Evolutionary conservation across 106 monocot genomes (phyloP), one percentile per base, ranked within the genome.

Genomic region (Allium cepa): DNA sequence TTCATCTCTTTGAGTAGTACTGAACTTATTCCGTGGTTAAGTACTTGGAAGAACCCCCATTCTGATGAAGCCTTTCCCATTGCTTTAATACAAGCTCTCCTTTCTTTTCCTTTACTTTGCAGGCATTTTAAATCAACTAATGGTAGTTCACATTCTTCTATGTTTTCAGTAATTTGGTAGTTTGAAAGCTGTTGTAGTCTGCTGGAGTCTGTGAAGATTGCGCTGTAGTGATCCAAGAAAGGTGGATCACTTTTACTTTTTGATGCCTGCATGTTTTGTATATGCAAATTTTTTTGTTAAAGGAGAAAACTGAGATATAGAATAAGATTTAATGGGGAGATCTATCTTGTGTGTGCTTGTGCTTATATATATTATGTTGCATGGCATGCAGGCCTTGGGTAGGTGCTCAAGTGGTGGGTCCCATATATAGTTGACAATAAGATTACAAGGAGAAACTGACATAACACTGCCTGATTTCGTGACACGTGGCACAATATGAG

Each of bases 31-130:
- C 88, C 95, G 64, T 95, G 95, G 77, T 86, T 95, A 64, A 83
- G 14, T 57, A 91, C 91, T 47, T 85, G 81, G 75, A 87, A 87
- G 74, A 87, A 82, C 0, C 83, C 86, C 87, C 87, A 87, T 57
- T 83, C 77, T 14, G 70, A 64, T 26, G 87, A 75, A 36, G 72
- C 72, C 53, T 56, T 73, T 11, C 36, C 63, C 10, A 73, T 73
- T 8, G 51, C 16, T 17, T 45, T 64, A 4, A 64, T 50, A 62
- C 63, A 64, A 14, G 72, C 72, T 8, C 5, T 15, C 46, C 55
- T 63, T 17, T 73, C 56, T 8, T 12, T 47, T 12, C 56, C 62
- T 1, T 36, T 36, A 4, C 62, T 49, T 27, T 18, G 11, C 53
- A 72, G 28, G 26, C 46, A 14, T 18, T 3, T 17, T 10, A 73